Evolutionary conservation across 1,139 yeast genomes (phyloP), one percentile per base, ranked within the genome.

Genomic region (Casaregolazyma suthepensis): DNA sequence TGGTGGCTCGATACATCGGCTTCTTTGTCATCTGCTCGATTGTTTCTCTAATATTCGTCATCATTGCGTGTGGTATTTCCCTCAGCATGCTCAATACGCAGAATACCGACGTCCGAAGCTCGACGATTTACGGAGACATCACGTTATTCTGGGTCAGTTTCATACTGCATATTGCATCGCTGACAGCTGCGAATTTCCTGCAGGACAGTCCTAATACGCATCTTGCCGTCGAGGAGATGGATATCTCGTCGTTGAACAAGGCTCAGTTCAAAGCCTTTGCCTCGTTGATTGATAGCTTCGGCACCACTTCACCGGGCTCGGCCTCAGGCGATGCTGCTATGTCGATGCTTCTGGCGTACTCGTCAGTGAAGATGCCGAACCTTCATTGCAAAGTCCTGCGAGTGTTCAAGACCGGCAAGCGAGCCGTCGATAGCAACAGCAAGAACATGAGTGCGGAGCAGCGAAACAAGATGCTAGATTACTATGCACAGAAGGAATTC

Each of bases 231-330:
- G 75, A 75, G 56, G 68, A 61, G 51, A 62, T 72, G 40, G 72
- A 74, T 57, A 61, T 75, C 19, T 48, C 57, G 7, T 50, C 56
- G 15, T 61, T 74, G 38, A 65, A 67, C 10, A 58, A 57, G 13
- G 63, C 64, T 18, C 75, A 74, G 57, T 63, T 70, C 45, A 61
- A 63, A 12, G 77, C 75, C 2, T 74, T 71, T 67, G 72, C 76
- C 6, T 63, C 63, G 45, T 64, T 75, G 20, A 74, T 75, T 40
- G 73, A 73, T 50, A 61, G 63, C 35, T 72, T 73, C 54, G 62
- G 66, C 42, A 65, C 59, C 46, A 58, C 59, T 47, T 69, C 64
- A 55, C 70, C 76, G 1, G 78, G 77, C 1, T 63, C 75, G 0
- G 67, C 73, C 0, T 59, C 62, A 4, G 78, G 78, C 3, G 68